Conservation (phyloP, 495 filamentous ascomycete species). For the Tuber brumale region DNA sequence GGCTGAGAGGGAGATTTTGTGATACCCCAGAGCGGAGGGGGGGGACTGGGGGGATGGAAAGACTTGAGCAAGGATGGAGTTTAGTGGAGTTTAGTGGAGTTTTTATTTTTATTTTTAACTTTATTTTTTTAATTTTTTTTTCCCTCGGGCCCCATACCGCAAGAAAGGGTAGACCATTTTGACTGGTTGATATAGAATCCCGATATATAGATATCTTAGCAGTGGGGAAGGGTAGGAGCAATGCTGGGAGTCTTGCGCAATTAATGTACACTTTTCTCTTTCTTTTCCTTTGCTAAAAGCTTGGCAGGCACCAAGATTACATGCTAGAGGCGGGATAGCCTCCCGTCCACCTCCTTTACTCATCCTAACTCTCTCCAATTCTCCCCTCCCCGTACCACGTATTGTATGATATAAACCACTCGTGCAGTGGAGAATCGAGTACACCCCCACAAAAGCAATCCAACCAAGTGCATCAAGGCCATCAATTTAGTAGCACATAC, state of each 20-base stretch:
- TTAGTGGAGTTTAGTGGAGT: neutral
- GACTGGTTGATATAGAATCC: neutral
- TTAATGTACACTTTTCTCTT: neutral
- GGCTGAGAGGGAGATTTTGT: neutral
- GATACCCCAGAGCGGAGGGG: neutral
- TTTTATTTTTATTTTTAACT: neutral
- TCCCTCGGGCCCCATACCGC: neutral
- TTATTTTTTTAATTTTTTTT: neutral
- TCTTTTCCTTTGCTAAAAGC: neutral
- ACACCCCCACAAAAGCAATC: neutral
- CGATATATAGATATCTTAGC: neutral
- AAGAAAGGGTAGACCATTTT: neutral
- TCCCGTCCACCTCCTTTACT: neutral
- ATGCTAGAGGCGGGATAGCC: too few species aligned
- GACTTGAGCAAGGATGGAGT: neutral
- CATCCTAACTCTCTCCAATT: too few species aligned
- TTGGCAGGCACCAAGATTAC: neutral
- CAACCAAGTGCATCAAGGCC: too few species aligned
- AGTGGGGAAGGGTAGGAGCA: neutral
- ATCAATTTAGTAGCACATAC: too few species aligned
- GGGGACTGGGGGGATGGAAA: neutral
- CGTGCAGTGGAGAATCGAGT: neutral
- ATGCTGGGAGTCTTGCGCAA: neutral
- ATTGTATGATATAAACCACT: neutral
- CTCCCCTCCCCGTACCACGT: neutral